Base-by-base conservation (phyloP, 768 basidiomycete species). In the Royoungia palumana region DNA sequence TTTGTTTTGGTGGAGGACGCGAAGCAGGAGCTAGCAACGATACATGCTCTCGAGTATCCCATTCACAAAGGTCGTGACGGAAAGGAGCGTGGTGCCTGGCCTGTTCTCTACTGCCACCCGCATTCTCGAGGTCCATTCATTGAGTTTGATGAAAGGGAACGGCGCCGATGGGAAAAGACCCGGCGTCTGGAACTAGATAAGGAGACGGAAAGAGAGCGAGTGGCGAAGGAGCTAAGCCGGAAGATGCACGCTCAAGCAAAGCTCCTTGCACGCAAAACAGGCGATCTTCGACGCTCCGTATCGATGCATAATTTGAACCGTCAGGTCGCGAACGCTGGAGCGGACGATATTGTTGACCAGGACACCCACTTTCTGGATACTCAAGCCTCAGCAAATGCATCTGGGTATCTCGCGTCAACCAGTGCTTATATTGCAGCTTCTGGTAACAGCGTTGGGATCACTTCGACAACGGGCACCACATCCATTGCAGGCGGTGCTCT, bases 1-100 rank as follows among this genome's bases (percentile, higher is more conserved):
- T 97, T 92, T 64, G 77, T 97, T 38, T 77, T 98, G 37, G 80
- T 97, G n/a, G 94, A 98, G 65, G 95, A 98, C 60, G 78, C 92
- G 48, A 80, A 78, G 5, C 82, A 85, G 46, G 85, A 92, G 57
- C 74, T 94, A 35, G 85, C 92, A 13, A 90, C 96, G 2, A 79
- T 98, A 54, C 82, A 87, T 44, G 78, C 81, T 16, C 82, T 89
- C 49, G 93, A 98, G 65, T 97, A 95, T 68, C 70, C 78, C 25
- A 63, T 78, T 19, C 61, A 71, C 22, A 81, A 76, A 57, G 72
- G 71, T 49, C 78, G 71, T 47, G 82, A 78, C 58, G 79, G 68
- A 32, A 71, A 74, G 43, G 74, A 75, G 42, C 78, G 72, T 47
- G 76, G 78, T 3, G 76, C 82, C 3, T 98, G 92, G 89, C 96